A percentile compares a stretch with the other conserved stretches of the same genome.
These are phyloP conservation scores for Prinsepia uniflora DNA, from an alignment of 306 rosid species.

Conservation along the genomic window DNA sequence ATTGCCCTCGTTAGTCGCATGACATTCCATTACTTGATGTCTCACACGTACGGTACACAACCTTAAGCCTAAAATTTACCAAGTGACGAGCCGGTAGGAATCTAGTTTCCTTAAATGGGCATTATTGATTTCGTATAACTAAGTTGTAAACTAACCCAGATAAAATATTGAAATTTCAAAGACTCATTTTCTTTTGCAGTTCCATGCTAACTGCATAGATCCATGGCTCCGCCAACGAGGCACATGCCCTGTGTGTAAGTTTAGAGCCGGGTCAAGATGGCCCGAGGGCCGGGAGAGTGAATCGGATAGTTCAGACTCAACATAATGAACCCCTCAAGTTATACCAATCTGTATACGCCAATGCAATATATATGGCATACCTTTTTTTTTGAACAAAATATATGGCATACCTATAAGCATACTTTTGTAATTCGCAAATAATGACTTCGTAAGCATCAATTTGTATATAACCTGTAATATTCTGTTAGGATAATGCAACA, in stretches of 20 bases:
- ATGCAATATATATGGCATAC: neutral
- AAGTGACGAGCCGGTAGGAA: neutral
- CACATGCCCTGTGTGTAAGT: conserved; percentile 72
- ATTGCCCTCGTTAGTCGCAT: neutral
- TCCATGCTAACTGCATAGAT: conserved; percentile 69
- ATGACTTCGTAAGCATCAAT: neutral
- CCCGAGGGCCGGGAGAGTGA: conserved; percentile 39
- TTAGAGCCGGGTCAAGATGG: conserved; percentile 41
- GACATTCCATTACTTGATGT: neutral
- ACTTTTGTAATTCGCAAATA: neutral
- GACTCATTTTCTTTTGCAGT: conserved; percentile 27
- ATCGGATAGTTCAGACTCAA: conserved; percentile 40
- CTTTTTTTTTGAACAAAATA: no score
- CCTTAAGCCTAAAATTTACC: neutral
- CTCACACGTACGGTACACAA: neutral
- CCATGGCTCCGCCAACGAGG: conserved; percentile 69
- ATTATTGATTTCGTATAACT: no score
- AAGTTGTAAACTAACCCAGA: neutral
- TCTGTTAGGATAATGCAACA: neutral
- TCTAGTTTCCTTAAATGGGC: no score
- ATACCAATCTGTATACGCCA: neutral
- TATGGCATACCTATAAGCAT: neutral
- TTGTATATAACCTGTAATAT: neutral
- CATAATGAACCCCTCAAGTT: neutral
- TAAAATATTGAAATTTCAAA: neutral